Conservation (phyloP, 2,329 filamentous ascomycete genomes). For the Aspergillus persii region DNA sequence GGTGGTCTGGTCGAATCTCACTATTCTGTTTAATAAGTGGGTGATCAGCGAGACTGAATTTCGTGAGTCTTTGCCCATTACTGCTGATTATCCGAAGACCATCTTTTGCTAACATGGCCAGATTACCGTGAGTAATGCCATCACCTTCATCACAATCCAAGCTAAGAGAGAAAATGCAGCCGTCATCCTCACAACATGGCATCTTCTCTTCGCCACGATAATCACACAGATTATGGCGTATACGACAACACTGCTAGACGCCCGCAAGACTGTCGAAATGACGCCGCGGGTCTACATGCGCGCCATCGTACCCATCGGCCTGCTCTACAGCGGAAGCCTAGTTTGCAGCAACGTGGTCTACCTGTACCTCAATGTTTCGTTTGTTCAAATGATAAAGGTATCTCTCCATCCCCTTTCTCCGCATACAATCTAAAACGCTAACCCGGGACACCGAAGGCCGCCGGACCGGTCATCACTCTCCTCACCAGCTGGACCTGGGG, state of each 20-base stretch:
- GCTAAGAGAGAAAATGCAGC: constrained; percentile 15
- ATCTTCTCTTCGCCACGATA: constrained; percentile 81
- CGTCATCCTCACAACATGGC: constrained; percentile 82
- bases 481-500: constrained; percentile 81
- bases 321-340: constrained; percentile 91
- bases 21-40: constrained; percentile 97
- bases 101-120: constrained; percentile 1
- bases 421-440: neutral
- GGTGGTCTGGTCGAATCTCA: constrained; percentile 21
- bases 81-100: constrained; percentile 12
- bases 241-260: constrained; percentile 82
- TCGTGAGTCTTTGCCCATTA: constrained; percentile 53
- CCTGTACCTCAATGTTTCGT: constrained; percentile 87
- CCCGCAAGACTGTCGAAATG: constrained; percentile 91
- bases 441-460: constrained; percentile 58
- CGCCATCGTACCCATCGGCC: constrained; percentile 86
- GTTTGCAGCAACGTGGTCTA: constrained; percentile 96
- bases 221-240: constrained; percentile 89
- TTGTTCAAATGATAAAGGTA: constrained; percentile 98
- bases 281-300: constrained; percentile 83
- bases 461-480: constrained; percentile 88
- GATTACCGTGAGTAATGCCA: constrained; percentile 15
- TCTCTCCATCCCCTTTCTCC: constrained; percentile 26
- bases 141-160: no score
- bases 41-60: constrained; percentile 81